Evolutionary conservation across 1,139 yeast genomes (phyloP).

Genomic region (Kodamaea anthophila): DNA sequence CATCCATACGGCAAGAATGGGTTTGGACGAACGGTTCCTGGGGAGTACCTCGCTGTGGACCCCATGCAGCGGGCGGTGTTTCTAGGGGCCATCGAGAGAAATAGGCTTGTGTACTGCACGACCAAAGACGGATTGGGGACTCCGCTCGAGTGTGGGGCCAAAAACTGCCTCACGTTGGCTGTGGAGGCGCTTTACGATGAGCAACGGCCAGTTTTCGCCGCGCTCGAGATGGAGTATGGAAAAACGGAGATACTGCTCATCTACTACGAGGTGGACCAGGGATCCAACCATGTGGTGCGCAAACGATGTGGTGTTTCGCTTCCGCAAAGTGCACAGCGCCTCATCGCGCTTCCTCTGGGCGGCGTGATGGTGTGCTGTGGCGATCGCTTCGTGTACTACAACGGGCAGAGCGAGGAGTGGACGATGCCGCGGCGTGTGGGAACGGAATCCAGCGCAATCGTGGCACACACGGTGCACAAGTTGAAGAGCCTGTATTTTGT

Average conservation of each 20-base stretch:
- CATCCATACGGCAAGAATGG: slow-evolving; percentile 78
- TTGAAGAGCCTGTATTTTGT: slow-evolving; percentile 54
- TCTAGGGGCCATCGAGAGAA: slow-evolving; percentile 66
- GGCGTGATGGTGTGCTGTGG: slow-evolving; percentile 38
- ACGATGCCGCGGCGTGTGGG: slow-evolving; percentile 39
- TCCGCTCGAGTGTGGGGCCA: slow-evolving; percentile 63
- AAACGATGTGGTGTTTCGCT: slow-evolving; percentile 27
- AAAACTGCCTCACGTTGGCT: slow-evolving; percentile 48
- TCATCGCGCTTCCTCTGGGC: slow-evolving; percentile 34
- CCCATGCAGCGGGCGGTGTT: slow-evolving; percentile 67
- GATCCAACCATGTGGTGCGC: slow-evolving; percentile 68
- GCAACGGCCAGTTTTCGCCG: slow-evolving; percentile 79
- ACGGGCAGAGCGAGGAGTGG: slow-evolving; percentile 5
- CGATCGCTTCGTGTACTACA: background rate
- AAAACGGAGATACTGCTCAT: slow-evolving; percentile 26
- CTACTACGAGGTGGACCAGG: slow-evolving; percentile 79
- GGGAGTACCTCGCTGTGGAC: slow-evolving; percentile 69
- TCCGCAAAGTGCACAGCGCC: slow-evolving; percentile 21
- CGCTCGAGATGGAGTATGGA: slow-evolving; percentile 61
- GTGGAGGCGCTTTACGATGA: slow-evolving; percentile 65
- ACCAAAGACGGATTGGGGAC: slow-evolving; percentile 39
- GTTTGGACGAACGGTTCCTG: slow-evolving; percentile 68
- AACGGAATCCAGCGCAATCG: slow-evolving; percentile 31
- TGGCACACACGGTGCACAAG: slow-evolving; percentile 58
- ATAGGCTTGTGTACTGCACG: slow-evolving; percentile 54